A percentile compares a stretch with the other conserved stretches of the same genome.
Conservation (phyloP, 495 filamentous ascomycete genomes). For the Neurospora sublineolata region DNA sequence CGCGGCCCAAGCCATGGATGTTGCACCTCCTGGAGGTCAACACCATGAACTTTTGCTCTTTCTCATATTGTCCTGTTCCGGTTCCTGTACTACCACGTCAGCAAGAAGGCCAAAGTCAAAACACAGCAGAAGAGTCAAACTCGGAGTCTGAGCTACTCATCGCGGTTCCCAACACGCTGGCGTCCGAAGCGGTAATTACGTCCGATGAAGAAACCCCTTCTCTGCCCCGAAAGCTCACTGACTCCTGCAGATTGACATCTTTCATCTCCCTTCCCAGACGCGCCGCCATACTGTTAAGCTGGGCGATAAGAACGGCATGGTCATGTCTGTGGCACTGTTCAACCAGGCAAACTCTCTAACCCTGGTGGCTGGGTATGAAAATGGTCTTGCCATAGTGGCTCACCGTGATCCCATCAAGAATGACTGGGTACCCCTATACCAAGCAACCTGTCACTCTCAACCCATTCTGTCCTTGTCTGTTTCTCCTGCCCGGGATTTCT, state of each 20-base stretch:
- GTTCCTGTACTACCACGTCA: background rate
- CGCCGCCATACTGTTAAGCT: conserved; percentile 54
- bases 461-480: conserved; percentile 73
- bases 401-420: conserved; percentile 13
- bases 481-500: conserved; percentile 44
- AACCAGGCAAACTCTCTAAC: conserved; percentile 28
- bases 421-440: conserved; percentile 55
- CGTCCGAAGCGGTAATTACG: conserved; percentile 54
- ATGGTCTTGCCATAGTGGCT: conserved; percentile 59
- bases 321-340: conserved; percentile 70
- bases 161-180: conserved; percentile 65
- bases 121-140: conserved; percentile 2
- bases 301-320: conserved; percentile 68
- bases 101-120: background rate
- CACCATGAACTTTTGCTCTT: conserved; percentile 91
- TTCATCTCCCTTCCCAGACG: conserved; percentile 63
- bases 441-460: conserved; percentile 59
- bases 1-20: conserved; percentile 63
- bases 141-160: conserved; percentile 38
- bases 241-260: conserved; percentile 59
- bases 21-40: conserved; percentile 76
- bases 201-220: background rate
- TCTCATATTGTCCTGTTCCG: conserved; percentile 46
- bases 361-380: conserved; percentile 75
- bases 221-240: background rate